Evolutionary conservation across 495 filamentous ascomycete species (phyloP).

Genomic region (Trypethelium eluteriae): DNA sequence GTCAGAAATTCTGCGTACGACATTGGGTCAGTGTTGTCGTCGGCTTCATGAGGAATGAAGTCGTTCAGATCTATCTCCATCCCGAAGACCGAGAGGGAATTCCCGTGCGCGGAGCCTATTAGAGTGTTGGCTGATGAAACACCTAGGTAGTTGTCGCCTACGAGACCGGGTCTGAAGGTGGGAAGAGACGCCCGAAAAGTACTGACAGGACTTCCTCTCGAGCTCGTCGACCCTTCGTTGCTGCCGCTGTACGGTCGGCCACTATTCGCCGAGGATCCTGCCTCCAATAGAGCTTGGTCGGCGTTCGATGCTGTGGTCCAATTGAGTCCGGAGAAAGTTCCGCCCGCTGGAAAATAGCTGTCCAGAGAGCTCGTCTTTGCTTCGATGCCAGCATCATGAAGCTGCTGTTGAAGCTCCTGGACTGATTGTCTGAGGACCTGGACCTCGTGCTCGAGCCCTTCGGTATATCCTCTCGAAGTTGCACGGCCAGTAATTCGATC

Average conservation of each 20-base stretch:
- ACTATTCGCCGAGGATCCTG: conserved; percentile 2
- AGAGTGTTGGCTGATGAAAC: conserved; percentile 58
- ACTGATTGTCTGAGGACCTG: conserved; percentile 27
- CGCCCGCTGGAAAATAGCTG: background rate
- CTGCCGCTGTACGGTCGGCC: background rate
- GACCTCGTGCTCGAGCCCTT: conserved; percentile 49
- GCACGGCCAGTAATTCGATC: conserved; percentile 82
- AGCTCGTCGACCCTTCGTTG: conserved; percentile 10
- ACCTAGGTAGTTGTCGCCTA: conserved; percentile 63
- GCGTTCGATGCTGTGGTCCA: background rate
- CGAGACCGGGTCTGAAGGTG: conserved; percentile 47
- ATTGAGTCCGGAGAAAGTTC: background rate
- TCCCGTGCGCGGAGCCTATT: conserved; percentile 66
- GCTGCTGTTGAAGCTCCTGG: conserved; percentile 32
- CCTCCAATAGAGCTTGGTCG: conserved; percentile 5
- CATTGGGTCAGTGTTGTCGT: conserved; percentile 54
- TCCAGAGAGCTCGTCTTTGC: conserved; percentile 15
- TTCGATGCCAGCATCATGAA: conserved; percentile 33
- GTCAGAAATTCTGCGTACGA: conserved; percentile 61
- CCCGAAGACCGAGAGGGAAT: conserved; percentile 63
- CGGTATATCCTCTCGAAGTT: conserved; percentile 60
- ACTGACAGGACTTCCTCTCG: conserved; percentile 32
- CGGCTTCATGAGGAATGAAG: conserved; percentile 56
- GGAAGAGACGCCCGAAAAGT: conserved; percentile 30
- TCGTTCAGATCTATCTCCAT: conserved; percentile 69